Base-by-base conservation (phyloP, 192 early-diverging fungal species). In the Coemansia sp. region DNA sequence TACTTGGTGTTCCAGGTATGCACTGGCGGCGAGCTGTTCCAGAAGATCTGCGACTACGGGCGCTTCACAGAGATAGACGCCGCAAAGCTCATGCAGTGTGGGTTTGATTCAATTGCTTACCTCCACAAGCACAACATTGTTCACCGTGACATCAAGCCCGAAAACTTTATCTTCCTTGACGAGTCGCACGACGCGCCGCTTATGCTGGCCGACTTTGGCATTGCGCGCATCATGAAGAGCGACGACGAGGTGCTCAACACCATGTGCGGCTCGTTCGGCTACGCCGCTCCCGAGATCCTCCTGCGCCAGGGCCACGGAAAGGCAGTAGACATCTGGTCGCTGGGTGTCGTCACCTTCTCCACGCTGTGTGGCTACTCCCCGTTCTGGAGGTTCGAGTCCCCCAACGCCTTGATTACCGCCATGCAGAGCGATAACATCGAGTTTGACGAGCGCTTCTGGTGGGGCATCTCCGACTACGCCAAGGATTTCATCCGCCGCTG, bases 251-350 rank as follows among this genome's bases (percentile, higher is more conserved):
- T 93, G 16, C 66, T 93, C 43, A 88, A 82, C 25, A 93, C 93
- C 25, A 84, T 92, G 67, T 95, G 93, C 70, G 95, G 95, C 30
- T 93, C 93, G 20, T 88, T 90, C 63, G 92, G 93, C 26, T 93
- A 90, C 77, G 88, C 75, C n/a, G 91, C 91, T 13, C 91, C 90
- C 20, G 95, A 99, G 80, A 87, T 99, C 23, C 74, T 95, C n/a
- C 74, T 87, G 58, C 86, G 91, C 59, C 82, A 86, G 56, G 90
- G 90, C 7, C 92, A 98, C 75, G 91, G 93, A 33, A 92, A 94
- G 74, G 75, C 91, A 20, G 94, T 98, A 2, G 95, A 99, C 74
- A 84, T 99, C 68, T 99, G 94, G 94, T 91, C 91, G 7, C 88
- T 96, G 60, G 95, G 95, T 61, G 87, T 96, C 16, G 91, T 98